Evolutionary conservation across 208 protist species (phyloP).

Genomic region (Phytomonas francai): DNA sequence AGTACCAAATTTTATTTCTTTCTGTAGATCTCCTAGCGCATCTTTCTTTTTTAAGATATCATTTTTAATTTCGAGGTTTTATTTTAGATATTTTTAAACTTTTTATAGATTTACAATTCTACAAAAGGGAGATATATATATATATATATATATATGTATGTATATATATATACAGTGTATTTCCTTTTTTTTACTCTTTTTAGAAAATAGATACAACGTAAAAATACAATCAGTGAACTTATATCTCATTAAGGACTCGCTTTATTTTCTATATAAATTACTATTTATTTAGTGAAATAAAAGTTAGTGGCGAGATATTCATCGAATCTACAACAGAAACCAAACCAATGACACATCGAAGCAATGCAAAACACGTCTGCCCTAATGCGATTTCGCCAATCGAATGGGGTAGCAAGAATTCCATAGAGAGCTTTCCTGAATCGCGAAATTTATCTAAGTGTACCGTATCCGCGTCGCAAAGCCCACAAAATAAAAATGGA

Average conservation of each 20-base stretch:
- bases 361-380: background rate
- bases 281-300: background rate
- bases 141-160: background rate
- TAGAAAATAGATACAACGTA: background rate
- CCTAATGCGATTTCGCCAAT: background rate
- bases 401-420: background rate
- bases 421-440: background rate
- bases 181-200: constrained; percentile 10
- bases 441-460: background rate
- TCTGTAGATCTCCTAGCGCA: background rate
- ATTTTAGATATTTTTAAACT: background rate
- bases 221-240: background rate
- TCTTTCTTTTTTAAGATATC: constrained; percentile 4
- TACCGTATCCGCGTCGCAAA: background rate
- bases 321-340: background rate
- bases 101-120: background rate
- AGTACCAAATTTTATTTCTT: constrained; percentile 3
- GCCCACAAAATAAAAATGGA: background rate
- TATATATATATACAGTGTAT: background rate
- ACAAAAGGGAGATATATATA: no score
- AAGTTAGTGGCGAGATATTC: background rate
- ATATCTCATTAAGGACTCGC: background rate
- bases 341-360: background rate
- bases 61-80: constrained; percentile 4
- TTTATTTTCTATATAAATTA: background rate